Evolutionary conservation across 805 yeast genomes (phyloP).

Genomic region (Aciculoconidium aculeatum): DNA sequence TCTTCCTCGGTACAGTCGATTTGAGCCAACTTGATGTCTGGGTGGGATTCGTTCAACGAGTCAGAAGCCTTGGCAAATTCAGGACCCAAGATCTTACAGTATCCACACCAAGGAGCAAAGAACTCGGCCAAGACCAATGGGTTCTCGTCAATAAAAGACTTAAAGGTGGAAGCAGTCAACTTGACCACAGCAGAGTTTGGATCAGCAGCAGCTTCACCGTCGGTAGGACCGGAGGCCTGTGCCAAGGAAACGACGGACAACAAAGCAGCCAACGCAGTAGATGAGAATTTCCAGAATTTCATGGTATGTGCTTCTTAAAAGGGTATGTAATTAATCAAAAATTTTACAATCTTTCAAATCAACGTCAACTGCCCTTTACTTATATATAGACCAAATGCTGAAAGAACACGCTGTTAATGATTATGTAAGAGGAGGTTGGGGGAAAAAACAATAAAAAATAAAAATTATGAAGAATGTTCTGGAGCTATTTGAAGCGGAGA

Average conservation of each 20-base stretch:
- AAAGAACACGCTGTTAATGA: too few species aligned
- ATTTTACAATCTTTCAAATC: too few species aligned
- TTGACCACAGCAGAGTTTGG: conserved; percentile 85
- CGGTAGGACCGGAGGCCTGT: conserved; percentile 34
- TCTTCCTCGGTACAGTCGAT: conserved; percentile 78
- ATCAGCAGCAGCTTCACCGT: conserved; percentile 65
- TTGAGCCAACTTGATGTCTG: conserved; percentile 71
- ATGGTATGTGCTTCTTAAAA: too few species aligned
- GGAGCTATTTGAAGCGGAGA: too few species aligned
- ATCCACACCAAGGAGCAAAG: conserved; percentile 98
- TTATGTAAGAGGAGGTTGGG: too few species aligned
- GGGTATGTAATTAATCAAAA: too few species aligned
- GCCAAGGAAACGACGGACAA: conserved; percentile 29
- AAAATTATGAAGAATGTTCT: too few species aligned
- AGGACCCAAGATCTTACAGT: conserved; percentile 86
- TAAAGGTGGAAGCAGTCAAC: conserved; percentile 61
- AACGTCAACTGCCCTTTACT: too few species aligned
- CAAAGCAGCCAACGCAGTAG: conserved; percentile 30
- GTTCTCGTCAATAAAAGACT: conserved; percentile 59
- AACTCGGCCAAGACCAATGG: conserved; percentile 81
- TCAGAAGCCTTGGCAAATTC: conserved; percentile 72
- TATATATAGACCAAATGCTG: too few species aligned
- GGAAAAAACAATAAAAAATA: too few species aligned
- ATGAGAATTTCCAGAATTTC: conserved; percentile 39
- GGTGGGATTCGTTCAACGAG: conserved; percentile 41